phyloP scores from a whole-genome alignment of 164 flowering plant species.

The Magnolia officinalis region DNA sequence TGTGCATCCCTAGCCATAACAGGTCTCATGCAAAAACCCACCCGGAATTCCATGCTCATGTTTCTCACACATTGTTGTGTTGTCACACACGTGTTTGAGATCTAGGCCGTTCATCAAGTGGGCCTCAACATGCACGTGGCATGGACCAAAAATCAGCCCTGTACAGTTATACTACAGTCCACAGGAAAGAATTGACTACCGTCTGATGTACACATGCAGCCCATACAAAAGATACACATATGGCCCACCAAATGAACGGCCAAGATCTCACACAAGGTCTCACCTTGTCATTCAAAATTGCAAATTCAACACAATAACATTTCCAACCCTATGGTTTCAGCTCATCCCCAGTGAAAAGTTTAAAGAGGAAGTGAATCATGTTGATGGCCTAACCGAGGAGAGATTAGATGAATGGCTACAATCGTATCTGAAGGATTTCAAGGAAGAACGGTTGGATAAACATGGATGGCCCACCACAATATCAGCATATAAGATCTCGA shows the following conservation, averaged over 20 bases:
- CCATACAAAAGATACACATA: no score
- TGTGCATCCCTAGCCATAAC: no score
- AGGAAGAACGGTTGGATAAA: slow-evolving; percentile 20
- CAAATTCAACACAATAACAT: not conserved
- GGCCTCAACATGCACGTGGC: no score
- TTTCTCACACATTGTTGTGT: no score
- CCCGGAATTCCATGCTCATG: no score
- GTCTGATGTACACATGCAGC: not conserved
- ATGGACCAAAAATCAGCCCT: no score
- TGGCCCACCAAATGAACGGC: not conserved
- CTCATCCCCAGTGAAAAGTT: slow-evolving; percentile 24
- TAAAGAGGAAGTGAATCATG: slow-evolving; percentile 24
- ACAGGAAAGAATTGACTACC: not conserved
- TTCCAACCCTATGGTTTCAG: slow-evolving; percentile 16
- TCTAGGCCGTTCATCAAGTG: no score
- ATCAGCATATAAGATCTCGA: slow-evolving; percentile 38
- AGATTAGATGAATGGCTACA: slow-evolving; percentile 33
- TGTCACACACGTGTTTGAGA: no score
- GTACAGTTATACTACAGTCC: not conserved
- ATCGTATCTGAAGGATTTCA: slow-evolving; percentile 29
- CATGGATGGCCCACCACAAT: slow-evolving; percentile 33
- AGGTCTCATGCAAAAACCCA: no score
- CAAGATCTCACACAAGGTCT: not conserved
- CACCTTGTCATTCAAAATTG: not conserved
- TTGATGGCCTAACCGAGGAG: slow-evolving; percentile 33